Evolutionary conservation across 2,329 filamentous ascomycete genomes (phyloP).

Genomic region (Samsoniella hepiali): DNA sequence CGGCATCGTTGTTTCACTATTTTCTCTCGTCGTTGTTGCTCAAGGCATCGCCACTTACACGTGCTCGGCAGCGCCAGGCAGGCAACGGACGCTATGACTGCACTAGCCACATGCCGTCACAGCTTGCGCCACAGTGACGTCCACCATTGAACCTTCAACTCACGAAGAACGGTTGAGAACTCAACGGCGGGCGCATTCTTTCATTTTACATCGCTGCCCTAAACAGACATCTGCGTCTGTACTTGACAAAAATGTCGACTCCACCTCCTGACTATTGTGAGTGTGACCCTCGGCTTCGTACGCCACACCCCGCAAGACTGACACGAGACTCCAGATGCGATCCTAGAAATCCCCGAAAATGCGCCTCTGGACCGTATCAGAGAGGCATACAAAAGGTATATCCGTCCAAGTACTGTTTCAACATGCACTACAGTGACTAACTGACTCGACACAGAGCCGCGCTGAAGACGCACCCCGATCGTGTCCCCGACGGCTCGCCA

Average conservation of each 20-base stretch:
- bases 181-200: not conserved
- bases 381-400: slow-evolving; percentile 79
- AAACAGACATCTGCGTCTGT: not conserved
- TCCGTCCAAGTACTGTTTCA: not conserved
- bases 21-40: not conserved
- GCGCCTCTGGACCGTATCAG: slow-evolving; percentile 77
- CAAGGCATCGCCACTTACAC: not conserved
- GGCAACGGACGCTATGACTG: not conserved
- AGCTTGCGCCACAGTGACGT: slow-evolving; percentile 19
- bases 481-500: slow-evolving; percentile 77
- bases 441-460: slow-evolving; percentile 61
- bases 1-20: not conserved
- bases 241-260: slow-evolving; percentile 26
- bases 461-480: slow-evolving; percentile 89
- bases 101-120: slow-evolving; percentile 9
- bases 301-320: not conserved
- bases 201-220: not conserved
- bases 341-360: slow-evolving; percentile 65
- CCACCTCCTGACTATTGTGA: slow-evolving; percentile 52
- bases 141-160: not conserved
- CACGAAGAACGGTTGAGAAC: not conserved
- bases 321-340: slow-evolving; percentile 50
- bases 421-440: slow-evolving; percentile 20
- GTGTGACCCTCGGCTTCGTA: slow-evolving; percentile 21
- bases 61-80: slow-evolving; percentile 12